These are phyloP conservation scores for Alternaria longipes DNA, from an alignment of 2,329 filamentous ascomycete genomes.

Conservation along the genomic window DNA sequence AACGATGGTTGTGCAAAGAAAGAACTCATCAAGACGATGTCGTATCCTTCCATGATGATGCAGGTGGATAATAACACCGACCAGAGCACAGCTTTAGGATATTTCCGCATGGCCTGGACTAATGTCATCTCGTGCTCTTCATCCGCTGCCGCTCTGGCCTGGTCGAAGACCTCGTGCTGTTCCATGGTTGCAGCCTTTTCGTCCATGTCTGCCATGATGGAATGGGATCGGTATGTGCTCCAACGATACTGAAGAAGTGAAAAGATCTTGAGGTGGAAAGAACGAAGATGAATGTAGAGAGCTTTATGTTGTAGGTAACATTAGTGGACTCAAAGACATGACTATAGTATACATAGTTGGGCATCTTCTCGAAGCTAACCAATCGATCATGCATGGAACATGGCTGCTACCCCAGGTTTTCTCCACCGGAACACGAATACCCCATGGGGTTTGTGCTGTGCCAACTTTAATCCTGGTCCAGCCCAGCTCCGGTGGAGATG, in stretches of 20 bases:
- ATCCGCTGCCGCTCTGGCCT: constrained; percentile 22
- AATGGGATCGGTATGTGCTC: neutral
- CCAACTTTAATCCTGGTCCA: neutral
- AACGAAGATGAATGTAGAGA: neutral
- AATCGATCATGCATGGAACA: neutral
- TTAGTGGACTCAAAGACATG: neutral
- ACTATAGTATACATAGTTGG: constrained; percentile 3
- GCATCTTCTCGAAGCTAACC: neutral
- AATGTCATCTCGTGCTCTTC: constrained; percentile 56
- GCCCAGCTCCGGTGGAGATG: neutral
- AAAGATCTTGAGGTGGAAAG: neutral
- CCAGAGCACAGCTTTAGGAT: constrained; percentile 85
- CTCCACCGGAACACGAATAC: neutral
- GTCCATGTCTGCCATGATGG: constrained; percentile 3
- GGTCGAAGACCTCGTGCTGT: constrained; percentile 15
- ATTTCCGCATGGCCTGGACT: constrained; percentile 75
- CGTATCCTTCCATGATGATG: constrained; percentile 89
- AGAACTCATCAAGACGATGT: constrained; percentile 79
- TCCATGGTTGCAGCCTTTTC: constrained; percentile 14
- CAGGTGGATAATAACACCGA: constrained; percentile 82
- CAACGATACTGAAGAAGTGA: neutral
- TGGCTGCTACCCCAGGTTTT: constrained; percentile 3
- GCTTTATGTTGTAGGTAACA: neutral
- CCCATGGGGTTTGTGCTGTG: constrained; percentile 4
- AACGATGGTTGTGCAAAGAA: constrained; percentile 65